Evolutionary conservation across 805 yeast species (phyloP).

Genomic region (Torulaspora maleeae): DNA sequence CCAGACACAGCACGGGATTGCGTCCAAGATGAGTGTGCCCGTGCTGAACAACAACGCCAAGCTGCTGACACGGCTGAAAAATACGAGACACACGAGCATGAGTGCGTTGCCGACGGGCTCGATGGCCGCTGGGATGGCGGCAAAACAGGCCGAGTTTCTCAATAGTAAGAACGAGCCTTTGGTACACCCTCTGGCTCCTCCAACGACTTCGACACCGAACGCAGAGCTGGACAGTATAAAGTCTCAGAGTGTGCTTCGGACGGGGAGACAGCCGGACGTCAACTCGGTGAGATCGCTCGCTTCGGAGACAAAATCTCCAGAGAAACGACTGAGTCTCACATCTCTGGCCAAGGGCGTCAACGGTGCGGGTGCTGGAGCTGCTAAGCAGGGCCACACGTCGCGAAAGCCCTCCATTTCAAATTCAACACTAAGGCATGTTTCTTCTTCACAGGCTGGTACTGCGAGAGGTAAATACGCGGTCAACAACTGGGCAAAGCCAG

Average conservation of each 20-base stretch:
- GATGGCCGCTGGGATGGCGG: slow-evolving; percentile 16
- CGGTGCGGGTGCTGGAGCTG: background rate
- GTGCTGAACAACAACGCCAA: slow-evolving; percentile 27
- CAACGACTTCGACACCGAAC: slow-evolving; percentile 4
- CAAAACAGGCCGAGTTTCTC: background rate
- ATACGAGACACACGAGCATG: slow-evolving; percentile 33
- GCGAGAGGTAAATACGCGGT: slow-evolving; percentile 7
- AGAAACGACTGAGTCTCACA: slow-evolving; percentile 23
- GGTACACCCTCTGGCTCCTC: background rate
- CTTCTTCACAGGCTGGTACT: slow-evolving; percentile 9
- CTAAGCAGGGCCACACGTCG: slow-evolving; percentile 5
- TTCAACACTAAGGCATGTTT: slow-evolving; percentile 17
- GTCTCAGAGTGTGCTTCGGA: slow-evolving; percentile 11
- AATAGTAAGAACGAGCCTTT: background rate
- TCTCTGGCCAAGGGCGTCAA: slow-evolving; percentile 16
- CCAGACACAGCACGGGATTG: slow-evolving; percentile 25
- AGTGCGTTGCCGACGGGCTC: slow-evolving; percentile 27
- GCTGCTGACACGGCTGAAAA: slow-evolving; percentile 28
- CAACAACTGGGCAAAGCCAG: slow-evolving; percentile 1
- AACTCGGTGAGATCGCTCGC: slow-evolving; percentile 27
- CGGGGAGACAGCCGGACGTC: slow-evolving; percentile 17
- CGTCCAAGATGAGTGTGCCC: slow-evolving; percentile 35
- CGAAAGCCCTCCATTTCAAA: slow-evolving; percentile 19
- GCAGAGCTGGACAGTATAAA: slow-evolving; percentile 24
- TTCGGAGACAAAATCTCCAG: slow-evolving; percentile 27